These are phyloP conservation scores for Neonectria hederae DNA, from an alignment of 2,329 filamentous ascomycete species.

Conservation along the genomic window DNA sequence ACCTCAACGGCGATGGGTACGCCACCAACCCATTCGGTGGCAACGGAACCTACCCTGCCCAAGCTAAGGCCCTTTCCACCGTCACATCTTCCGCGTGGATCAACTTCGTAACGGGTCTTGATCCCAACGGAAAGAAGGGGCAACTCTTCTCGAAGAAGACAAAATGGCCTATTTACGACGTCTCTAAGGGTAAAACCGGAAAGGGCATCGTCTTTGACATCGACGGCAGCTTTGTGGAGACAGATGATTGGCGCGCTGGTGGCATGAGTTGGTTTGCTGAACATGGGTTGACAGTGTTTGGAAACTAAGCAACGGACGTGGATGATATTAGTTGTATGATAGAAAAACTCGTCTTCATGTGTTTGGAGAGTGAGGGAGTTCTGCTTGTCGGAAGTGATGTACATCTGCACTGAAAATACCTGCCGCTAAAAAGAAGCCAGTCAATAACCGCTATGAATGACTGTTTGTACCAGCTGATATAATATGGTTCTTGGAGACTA, in stretches of 20 bases:
- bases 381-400: too few species aligned
- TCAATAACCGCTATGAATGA: too few species aligned
- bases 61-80: constrained; percentile 40
- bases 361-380: too few species aligned
- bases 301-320: constrained; percentile 26
- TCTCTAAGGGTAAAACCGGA: constrained; percentile 28
- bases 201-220: constrained; percentile 44
- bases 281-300: constrained; percentile 42
- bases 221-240: constrained; percentile 38
- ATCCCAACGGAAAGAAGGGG: constrained; percentile 40
- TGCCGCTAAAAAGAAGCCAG: too few species aligned
- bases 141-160: constrained; percentile 6
- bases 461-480: too few species aligned
- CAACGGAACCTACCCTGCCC: constrained; percentile 38
- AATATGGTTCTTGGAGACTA: too few species aligned
- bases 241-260: constrained; percentile 42
- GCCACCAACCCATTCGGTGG: constrained; percentile 44
- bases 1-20: constrained; percentile 46
- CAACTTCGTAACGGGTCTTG: constrained; percentile 39
- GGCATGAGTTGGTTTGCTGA: constrained; percentile 45
- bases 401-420: too few species aligned
- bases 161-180: constrained; percentile 43
- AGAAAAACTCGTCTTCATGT: too few species aligned
- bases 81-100: constrained; percentile 46
- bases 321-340: too few species aligned